phyloP scores from a whole-genome alignment of 371 early-diverging fungal genomes.

The Basidiobolus heterosporus region DNA sequence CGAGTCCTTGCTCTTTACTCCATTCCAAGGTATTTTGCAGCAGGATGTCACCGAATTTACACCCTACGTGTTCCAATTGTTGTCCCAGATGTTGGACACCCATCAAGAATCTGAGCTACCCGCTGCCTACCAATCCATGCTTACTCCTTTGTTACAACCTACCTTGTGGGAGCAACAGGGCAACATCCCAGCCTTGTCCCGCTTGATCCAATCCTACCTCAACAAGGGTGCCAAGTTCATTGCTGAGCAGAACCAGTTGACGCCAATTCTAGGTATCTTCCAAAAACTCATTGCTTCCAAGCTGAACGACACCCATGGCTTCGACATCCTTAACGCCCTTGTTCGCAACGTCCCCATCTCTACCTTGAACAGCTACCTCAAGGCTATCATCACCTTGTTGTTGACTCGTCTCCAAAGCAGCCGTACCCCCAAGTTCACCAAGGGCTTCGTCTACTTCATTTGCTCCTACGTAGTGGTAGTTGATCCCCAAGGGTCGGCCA shows the following conservation, averaged over 20 bases:
- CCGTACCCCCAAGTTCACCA: slow-evolving; percentile 61
- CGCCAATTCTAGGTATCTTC: slow-evolving; percentile 81
- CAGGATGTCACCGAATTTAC: slow-evolving; percentile 82
- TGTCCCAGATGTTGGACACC: slow-evolving; percentile 66
- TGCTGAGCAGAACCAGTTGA: slow-evolving; percentile 45
- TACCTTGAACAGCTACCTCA: slow-evolving; percentile 41
- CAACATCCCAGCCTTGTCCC: slow-evolving; percentile 85
- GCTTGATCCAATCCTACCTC: slow-evolving; percentile 71
- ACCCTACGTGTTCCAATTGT: slow-evolving; percentile 90
- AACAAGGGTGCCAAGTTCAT: slow-evolving; percentile 41
- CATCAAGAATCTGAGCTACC: slow-evolving; percentile 55
- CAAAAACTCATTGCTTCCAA: slow-evolving; percentile 79
- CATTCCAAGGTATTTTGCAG: slow-evolving; percentile 77
- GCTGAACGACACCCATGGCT: slow-evolving; percentile 68
- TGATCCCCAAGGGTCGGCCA: slow-evolving; percentile 35
- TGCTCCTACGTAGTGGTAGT: slow-evolving; percentile 45
- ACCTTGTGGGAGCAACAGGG: slow-evolving; percentile 72
- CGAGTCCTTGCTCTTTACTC: slow-evolving; percentile 50
- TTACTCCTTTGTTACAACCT: slow-evolving; percentile 69
- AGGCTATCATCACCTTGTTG: slow-evolving; percentile 55
- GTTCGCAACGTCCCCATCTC: slow-evolving; percentile 40
- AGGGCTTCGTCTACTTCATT: slow-evolving; percentile 63
- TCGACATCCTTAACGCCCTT: slow-evolving; percentile 59
- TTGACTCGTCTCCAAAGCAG: slow-evolving; percentile 55
- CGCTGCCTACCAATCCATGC: slow-evolving; percentile 42